A percentile compares a stretch with the other conserved stretches of the same genome.
These are phyloP conservation scores for Glomus cerebriforme DNA, from an alignment of 192 early-diverging fungal genomes.

Conservation along the genomic window DNA sequence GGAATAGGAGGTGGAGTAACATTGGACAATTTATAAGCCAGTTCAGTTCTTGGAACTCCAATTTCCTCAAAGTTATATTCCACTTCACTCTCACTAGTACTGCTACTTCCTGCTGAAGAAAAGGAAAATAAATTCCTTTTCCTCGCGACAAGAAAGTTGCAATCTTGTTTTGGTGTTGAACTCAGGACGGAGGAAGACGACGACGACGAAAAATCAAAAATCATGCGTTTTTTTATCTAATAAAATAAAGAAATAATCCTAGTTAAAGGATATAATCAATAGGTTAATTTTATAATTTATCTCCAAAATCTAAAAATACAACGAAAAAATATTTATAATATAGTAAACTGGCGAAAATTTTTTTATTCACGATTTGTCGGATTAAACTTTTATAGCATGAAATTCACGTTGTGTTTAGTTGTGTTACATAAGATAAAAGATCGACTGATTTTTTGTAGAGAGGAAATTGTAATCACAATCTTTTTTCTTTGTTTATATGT, in stretches of 20 bases:
- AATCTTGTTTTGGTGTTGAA: constrained; percentile 9
- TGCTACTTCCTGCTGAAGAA: constrained; percentile 8
- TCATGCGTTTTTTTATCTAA: constrained; percentile 36
- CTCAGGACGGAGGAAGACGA: neutral
- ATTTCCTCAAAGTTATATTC: neutral
- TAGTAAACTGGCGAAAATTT: neutral
- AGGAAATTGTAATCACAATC: too few relatives aligned
- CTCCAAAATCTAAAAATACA: too few relatives aligned
- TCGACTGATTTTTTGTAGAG: too few relatives aligned
- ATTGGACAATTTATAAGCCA: neutral
- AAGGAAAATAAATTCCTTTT: constrained; percentile 29
- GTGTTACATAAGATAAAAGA: too few relatives aligned
- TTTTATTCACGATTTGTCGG: too few relatives aligned
- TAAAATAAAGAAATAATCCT: neutral
- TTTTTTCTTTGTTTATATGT: too few relatives aligned
- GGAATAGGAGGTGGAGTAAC: neutral
- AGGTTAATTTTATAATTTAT: too few relatives aligned
- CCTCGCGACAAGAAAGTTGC: constrained; percentile 27
- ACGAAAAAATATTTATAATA: neutral
- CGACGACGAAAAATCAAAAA: constrained; percentile 10
- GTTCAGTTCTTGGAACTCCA: neutral
- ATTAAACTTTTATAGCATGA: neutral
- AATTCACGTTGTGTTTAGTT: neutral
- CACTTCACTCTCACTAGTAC: constrained; percentile 12
- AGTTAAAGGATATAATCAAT: neutral